Conservation (phyloP, 2,329 filamentous ascomycete genomes). For the Colletotrichum endophyticum region DNA sequence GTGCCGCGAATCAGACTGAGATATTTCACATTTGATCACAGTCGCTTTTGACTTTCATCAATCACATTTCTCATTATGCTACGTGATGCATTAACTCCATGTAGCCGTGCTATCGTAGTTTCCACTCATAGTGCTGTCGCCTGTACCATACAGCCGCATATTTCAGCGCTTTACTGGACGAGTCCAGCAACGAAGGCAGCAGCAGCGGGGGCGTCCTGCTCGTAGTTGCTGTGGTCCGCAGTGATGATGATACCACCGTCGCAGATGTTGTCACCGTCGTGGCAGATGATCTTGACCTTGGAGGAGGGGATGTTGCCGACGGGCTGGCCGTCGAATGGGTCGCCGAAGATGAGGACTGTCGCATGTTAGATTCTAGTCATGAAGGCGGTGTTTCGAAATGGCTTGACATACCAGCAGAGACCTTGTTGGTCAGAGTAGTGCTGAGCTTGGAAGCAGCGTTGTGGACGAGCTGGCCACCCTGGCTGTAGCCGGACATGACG, state of each 20-base stretch:
- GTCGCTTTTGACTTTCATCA: not conserved
- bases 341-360: constrained; percentile 22
- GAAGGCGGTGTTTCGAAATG: not conserved
- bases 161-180: not conserved
- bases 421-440: constrained; percentile 35
- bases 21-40: not conserved
- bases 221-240: constrained; percentile 29
- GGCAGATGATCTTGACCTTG: constrained; percentile 31
- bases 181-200: constrained; percentile 29
- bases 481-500: constrained; percentile 54
- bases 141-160: not conserved
- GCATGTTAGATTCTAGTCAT: not conserved
- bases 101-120: not conserved
- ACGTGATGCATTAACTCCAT: not conserved
- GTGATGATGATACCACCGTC: constrained; percentile 29
- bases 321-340: constrained; percentile 7
- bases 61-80: not conserved
- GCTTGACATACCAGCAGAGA: constrained; percentile 27
- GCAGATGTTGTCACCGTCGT: constrained; percentile 36
- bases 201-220: constrained; percentile 30
- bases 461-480: constrained; percentile 44
- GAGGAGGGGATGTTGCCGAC: constrained; percentile 4
- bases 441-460: constrained; percentile 43
- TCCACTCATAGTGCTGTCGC: not conserved
- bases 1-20: not conserved